phyloP scores from a whole-genome alignment of 208 protist genomes.

The Wallacemonas sp. region DNA sequence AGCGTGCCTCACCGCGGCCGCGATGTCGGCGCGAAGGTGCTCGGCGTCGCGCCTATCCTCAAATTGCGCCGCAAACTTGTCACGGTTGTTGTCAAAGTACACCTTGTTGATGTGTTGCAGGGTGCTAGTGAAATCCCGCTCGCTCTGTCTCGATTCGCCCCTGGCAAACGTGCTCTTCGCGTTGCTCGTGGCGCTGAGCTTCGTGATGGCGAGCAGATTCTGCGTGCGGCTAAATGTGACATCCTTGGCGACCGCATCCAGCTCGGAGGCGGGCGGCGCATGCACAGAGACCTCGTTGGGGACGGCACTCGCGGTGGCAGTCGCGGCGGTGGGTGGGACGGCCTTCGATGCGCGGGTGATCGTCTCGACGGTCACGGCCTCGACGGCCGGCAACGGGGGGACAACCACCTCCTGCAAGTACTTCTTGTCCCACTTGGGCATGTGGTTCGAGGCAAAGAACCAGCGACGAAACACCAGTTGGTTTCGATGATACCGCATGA shows the following conservation, averaged over 20 bases:
- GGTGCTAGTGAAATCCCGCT: constrained; percentile 18
- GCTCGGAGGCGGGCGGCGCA: background rate
- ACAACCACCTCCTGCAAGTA: constrained; percentile 62
- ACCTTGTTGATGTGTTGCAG: constrained; percentile 35
- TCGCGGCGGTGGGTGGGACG: background rate
- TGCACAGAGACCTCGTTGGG: constrained; percentile 4
- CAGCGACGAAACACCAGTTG: constrained; percentile 57
- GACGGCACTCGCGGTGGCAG: background rate
- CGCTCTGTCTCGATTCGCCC: constrained; percentile 33
- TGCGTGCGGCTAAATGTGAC: background rate
- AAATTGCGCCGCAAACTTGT: constrained; percentile 18
- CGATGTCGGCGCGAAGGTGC: constrained; percentile 25
- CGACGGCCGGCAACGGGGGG: constrained; percentile 22
- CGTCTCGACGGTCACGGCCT: background rate
- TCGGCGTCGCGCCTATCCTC: background rate
- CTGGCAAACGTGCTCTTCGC: constrained; percentile 23
- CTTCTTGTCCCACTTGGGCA: constrained; percentile 79
- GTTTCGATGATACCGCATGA: constrained; percentile 55
- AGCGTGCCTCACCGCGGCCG: constrained; percentile 26
- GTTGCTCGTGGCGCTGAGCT: background rate
- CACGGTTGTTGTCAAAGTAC: constrained; percentile 24
- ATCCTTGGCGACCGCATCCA: background rate
- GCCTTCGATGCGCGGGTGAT: background rate
- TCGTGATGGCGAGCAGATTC: background rate
- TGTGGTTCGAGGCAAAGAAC: constrained; percentile 68